A percentile compares a stretch with the other conserved stretches of the same genome.
Evolutionary conservation across 805 yeast species (phyloP).

Genomic region (Jamesozyma piceae): DNA sequence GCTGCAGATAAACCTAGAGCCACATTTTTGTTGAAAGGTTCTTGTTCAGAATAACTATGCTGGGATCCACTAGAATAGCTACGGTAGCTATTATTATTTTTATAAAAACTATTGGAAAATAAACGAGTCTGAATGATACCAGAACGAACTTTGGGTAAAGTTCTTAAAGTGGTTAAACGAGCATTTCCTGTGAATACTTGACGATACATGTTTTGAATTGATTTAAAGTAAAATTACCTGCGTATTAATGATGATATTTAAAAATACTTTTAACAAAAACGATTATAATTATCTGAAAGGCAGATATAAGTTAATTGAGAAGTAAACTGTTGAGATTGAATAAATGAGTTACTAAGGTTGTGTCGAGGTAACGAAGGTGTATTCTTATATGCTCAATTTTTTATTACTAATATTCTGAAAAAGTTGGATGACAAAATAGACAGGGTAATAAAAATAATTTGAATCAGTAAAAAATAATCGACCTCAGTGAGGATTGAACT

Average conservation of each 20-base stretch:
- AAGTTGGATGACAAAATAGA: too few relatives aligned
- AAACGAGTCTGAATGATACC: not conserved
- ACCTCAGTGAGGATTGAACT: conserved; percentile 53
- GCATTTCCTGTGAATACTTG: not conserved
- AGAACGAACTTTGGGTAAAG: not conserved
- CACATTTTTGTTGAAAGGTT: not conserved
- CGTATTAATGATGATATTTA: too few relatives aligned
- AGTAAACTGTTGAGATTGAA: too few relatives aligned
- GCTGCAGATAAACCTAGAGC: conserved; percentile 1
- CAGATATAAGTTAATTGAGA: too few relatives aligned
- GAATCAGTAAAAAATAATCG: conserved; percentile 27
- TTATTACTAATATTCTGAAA: not conserved
- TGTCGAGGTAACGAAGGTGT: too few relatives aligned
- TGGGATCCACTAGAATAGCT: not conserved
- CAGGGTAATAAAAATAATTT: not conserved
- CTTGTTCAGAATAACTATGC: not conserved
- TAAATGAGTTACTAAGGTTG: too few relatives aligned
- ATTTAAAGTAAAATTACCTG: too few relatives aligned
- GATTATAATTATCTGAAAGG: too few relatives aligned
- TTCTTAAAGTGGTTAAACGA: not conserved
- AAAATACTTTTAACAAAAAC: too few relatives aligned
- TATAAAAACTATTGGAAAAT: not conserved
- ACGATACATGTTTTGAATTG: conserved; percentile 1
- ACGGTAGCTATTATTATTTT: not conserved
- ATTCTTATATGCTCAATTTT: too few relatives aligned